Conservation (phyloP, 2,329 filamentous ascomycete species). For the Teratosphaeria destructans region DNA sequence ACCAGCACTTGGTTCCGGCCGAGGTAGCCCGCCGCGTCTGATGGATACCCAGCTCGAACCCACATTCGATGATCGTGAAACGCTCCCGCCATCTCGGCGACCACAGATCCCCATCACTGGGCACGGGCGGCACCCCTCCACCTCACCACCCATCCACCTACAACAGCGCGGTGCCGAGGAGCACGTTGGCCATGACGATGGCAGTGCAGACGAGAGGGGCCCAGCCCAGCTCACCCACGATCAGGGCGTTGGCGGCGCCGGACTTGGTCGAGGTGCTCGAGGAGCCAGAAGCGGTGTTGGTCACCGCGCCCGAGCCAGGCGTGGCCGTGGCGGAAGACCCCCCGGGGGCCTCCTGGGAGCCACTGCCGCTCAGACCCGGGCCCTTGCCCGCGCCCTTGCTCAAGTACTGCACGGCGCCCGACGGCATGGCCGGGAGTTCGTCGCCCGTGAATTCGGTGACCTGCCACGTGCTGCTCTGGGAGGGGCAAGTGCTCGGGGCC, state of each 20-base stretch:
- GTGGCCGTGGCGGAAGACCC: constrained; percentile 38
- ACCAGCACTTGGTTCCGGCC: neutral
- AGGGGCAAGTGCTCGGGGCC: constrained; percentile 44
- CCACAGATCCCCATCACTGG: neutral
- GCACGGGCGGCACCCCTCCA: neutral
- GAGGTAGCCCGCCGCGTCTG: neutral
- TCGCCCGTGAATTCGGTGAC: constrained; percentile 37
- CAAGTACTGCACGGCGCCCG: constrained; percentile 46
- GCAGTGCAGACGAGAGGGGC: constrained; percentile 43
- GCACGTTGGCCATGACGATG: constrained; percentile 28
- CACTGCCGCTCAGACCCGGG: constrained; percentile 44
- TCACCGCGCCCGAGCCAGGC: constrained; percentile 40
- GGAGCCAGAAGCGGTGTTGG: constrained; percentile 22
- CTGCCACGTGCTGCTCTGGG: constrained; percentile 45
- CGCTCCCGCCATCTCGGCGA: neutral
- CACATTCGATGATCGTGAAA: neutral
- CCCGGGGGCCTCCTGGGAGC: constrained; percentile 47
- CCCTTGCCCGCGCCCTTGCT: constrained; percentile 48
- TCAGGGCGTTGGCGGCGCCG: constrained; percentile 36
- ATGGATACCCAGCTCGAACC: neutral
- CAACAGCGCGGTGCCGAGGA: neutral
- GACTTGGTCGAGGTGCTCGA: constrained; percentile 24
- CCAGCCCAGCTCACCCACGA: constrained; percentile 35
- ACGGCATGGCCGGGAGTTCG: constrained; percentile 47
- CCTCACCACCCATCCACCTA: neutral